Evolutionary conservation across 2,329 filamentous ascomycete genomes (phyloP), one percentile per base, ranked within the genome.

Genomic region (Diplodia mutila): DNA sequence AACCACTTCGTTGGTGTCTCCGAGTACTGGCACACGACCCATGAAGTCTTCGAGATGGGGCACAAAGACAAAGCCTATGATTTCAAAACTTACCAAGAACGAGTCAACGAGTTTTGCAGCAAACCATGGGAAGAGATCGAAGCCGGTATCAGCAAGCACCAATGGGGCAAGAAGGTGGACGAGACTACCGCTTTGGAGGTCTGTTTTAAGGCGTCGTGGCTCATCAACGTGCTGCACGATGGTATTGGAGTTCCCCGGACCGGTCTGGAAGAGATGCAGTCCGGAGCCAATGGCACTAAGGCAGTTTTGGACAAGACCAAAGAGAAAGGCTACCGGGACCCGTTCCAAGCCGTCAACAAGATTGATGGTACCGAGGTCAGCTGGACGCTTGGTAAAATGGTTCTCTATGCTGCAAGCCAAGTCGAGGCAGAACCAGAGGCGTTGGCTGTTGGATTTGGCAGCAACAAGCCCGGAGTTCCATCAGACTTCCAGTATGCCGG

Each of bases 1-100:
- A 99, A 99, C 74, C 96, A 97, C 77, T 99, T 99, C 74, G 90
- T 99, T 32, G 95, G 95, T 12, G 94, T 99, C 3, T 98, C 94
- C 0, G 95, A 99, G 76, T 99, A 97, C 80, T 99, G 95, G 94
- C 95, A 99, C 78, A 97, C 94, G 0, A 99, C 95, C 0, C 95
- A 99, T 73, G 93, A 95, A 66, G 90, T 98, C 1, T 98, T 99
- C 71, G 87, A 90, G 69, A 87, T 88, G 83, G 89, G 88, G 4
- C 89, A 92, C 70, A 90, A 91, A 72, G 86, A 89, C 72, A 90
- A 92, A 71, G 88, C 91, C 0, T 99, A 98, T 77, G 93, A 98
- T 74, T 92, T 97, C 72, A 87, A 90, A 69, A 93, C 91, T 0
- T 99, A 98, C 73, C 94, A 98, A 75, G 85, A 90, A 70, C 88